Evolutionary conservation across 2,329 filamentous ascomycete species (phyloP).

Genomic region (Chlorencoelia australis): DNA sequence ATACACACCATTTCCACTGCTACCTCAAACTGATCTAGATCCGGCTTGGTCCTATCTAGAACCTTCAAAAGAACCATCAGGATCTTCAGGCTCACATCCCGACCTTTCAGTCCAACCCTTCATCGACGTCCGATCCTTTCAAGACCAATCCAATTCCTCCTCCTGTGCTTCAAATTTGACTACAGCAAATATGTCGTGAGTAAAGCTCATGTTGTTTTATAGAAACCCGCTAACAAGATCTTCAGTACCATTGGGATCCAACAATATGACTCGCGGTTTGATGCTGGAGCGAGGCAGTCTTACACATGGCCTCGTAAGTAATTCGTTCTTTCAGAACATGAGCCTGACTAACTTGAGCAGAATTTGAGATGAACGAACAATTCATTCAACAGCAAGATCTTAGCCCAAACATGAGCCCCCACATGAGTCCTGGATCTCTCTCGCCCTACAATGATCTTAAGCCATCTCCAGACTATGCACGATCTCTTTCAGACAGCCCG

Average conservation of each 20-base stretch:
- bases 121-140: too few relatives aligned
- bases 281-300: constrained; percentile 20
- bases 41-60: constrained; percentile 22
- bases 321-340: not conserved
- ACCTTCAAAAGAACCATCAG: constrained; percentile 19
- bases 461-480: constrained; percentile 23
- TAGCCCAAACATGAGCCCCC: constrained; percentile 14
- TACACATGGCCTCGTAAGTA: constrained; percentile 27
- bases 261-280: constrained; percentile 25
- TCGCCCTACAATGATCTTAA: constrained; percentile 25
- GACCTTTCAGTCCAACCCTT: too few relatives aligned
- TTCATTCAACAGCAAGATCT: constrained; percentile 19
- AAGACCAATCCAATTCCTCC: too few relatives aligned
- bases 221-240: constrained; percentile 7
- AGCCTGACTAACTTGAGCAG: constrained; percentile 17
- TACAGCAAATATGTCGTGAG: constrained; percentile 23
- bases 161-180: constrained; percentile 21
- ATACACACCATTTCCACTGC: constrained; percentile 21
- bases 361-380: constrained; percentile 24
- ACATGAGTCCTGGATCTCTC: constrained; percentile 18
- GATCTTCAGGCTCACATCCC: too few relatives aligned
- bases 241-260: constrained; percentile 24
- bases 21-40: constrained; percentile 22
- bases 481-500: constrained; percentile 42
- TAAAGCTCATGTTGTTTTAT: not conserved